Evolutionary conservation across 2,329 filamentous ascomycete species (phyloP).

Genomic region (Fusarium pseudocircinatum): DNA sequence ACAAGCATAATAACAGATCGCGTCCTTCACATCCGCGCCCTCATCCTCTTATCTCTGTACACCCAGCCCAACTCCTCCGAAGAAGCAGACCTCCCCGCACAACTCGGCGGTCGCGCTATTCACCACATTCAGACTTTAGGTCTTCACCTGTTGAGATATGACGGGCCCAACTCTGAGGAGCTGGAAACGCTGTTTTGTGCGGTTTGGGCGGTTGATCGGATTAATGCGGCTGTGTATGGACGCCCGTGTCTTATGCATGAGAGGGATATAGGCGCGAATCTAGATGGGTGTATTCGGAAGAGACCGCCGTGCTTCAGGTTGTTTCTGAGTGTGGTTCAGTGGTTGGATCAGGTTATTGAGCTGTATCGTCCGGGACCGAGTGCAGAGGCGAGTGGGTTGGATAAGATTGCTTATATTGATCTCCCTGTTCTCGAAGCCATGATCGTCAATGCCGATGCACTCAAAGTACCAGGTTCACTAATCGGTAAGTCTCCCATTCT

Average conservation of each 20-base stretch:
- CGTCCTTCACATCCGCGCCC: constrained; percentile 64
- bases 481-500: constrained; percentile 53
- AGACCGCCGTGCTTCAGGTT: constrained; percentile 66
- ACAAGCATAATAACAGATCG: constrained; percentile 64
- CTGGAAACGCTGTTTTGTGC: constrained; percentile 65
- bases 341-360: constrained; percentile 68
- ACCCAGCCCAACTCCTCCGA: constrained; percentile 64
- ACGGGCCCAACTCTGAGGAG: constrained; percentile 53
- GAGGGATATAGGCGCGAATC: constrained; percentile 64
- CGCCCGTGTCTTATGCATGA: constrained; percentile 69
- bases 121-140: constrained; percentile 67
- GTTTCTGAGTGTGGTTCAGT: constrained; percentile 62
- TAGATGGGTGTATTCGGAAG: constrained; percentile 60
- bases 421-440: constrained; percentile 66
- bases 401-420: constrained; percentile 60
- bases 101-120: constrained; percentile 63
- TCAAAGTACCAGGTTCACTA: constrained; percentile 58
- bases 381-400: constrained; percentile 50
- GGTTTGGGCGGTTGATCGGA: constrained; percentile 68
- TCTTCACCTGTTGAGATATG: constrained; percentile 60
- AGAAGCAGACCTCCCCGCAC: constrained; percentile 64
- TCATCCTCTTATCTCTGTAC: constrained; percentile 66
- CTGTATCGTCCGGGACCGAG: constrained; percentile 66
- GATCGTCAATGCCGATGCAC: constrained; percentile 63
- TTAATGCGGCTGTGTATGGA: constrained; percentile 69